These are phyloP conservation scores for Drechmeria coniospora DNA, from an alignment of 2,329 filamentous ascomycete species.

Conservation along the genomic window DNA sequence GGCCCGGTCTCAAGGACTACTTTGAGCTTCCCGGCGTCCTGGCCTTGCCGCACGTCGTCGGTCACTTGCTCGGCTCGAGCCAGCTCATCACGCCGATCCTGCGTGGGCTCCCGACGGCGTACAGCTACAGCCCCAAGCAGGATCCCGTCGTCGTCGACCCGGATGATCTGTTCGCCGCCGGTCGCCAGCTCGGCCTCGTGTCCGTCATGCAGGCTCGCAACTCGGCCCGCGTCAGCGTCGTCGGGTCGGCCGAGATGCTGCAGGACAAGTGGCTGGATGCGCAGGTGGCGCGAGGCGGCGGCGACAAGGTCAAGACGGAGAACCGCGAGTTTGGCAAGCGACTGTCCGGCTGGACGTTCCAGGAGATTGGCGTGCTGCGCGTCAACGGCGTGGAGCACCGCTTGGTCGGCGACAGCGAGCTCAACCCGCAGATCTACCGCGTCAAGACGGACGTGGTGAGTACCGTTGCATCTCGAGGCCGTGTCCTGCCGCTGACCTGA, in stretches of 20 bases:
- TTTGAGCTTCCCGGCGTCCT: slow-evolving; percentile 49
- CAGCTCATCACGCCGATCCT: slow-evolving; percentile 69
- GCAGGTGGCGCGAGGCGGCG: slow-evolving; percentile 48
- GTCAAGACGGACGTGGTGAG: slow-evolving; percentile 93
- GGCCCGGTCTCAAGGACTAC: slow-evolving; percentile 58
- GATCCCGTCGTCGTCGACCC: slow-evolving; percentile 45
- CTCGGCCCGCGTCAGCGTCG: slow-evolving; percentile 72
- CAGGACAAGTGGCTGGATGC: slow-evolving; percentile 81
- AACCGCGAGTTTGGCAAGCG: slow-evolving; percentile 79
- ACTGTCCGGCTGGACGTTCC: slow-evolving; percentile 88
- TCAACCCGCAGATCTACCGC: slow-evolving; percentile 80
- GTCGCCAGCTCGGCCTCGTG: slow-evolving; percentile 70
- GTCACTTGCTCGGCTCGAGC: slow-evolving; percentile 66
- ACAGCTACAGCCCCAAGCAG: slow-evolving; percentile 89
- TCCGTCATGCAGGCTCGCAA: slow-evolving; percentile 83
- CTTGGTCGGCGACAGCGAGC: slow-evolving; percentile 35
- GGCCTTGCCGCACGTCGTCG: slow-evolving; percentile 68
- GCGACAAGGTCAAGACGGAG: slow-evolving; percentile 42
- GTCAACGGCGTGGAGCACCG: slow-evolving; percentile 75
- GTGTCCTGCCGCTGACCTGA: too few species aligned
- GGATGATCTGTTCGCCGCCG: slow-evolving; percentile 75
- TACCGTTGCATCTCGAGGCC: slow-evolving; percentile 16
- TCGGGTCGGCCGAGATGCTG: slow-evolving; percentile 77
- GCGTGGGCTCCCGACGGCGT: slow-evolving; percentile 69
- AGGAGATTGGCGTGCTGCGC: slow-evolving; percentile 79